Conservation (phyloP, 2,329 filamentous ascomycete genomes). For the Penicillium sp. region DNA sequence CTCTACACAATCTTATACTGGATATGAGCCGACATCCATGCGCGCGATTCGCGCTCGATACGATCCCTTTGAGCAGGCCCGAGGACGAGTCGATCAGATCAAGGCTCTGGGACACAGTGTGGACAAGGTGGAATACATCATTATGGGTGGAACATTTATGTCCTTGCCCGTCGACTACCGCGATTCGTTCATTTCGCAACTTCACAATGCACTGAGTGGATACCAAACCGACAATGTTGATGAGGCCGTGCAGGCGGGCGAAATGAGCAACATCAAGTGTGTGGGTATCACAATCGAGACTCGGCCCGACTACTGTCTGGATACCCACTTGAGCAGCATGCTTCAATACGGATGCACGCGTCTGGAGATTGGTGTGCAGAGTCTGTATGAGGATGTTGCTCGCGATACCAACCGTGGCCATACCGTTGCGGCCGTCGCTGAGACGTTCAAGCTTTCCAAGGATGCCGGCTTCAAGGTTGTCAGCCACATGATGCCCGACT, state of each 20-base stretch:
- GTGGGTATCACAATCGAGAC: slow-evolving; percentile 99
- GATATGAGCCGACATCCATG: slow-evolving; percentile 98
- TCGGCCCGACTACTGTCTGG: slow-evolving; percentile 91
- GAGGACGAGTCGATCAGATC: slow-evolving; percentile 94
- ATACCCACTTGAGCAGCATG: slow-evolving; percentile 95
- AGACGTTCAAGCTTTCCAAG: slow-evolving; percentile 96
- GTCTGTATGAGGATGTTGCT: slow-evolving; percentile 96
- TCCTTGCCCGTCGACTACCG: slow-evolving; percentile 85
- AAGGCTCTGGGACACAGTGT: slow-evolving; percentile 94
- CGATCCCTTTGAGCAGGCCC: slow-evolving; percentile 95
- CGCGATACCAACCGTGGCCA: slow-evolving; percentile 96
- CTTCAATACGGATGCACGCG: slow-evolving; percentile 95
- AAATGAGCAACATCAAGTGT: slow-evolving; percentile 97
- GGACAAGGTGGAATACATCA: slow-evolving; percentile 99
- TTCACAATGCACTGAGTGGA: slow-evolving; percentile 94
- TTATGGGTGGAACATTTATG: slow-evolving; percentile 99
- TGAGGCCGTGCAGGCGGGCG: slow-evolving; percentile 88
- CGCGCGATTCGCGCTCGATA: slow-evolving; percentile 94
- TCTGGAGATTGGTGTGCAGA: slow-evolving; percentile 92
- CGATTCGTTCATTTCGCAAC: slow-evolving; percentile 88
- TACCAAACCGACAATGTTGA: slow-evolving; percentile 94
- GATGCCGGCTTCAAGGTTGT: slow-evolving; percentile 99
- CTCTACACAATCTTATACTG: slow-evolving; percentile 97
- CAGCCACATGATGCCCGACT: slow-evolving; percentile 98
- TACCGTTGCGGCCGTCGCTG: slow-evolving; percentile 89